Evolutionary conservation across 306 rosid species (phyloP), one percentile per base, ranked within the genome.

Genomic region (Medicago ruthenica): DNA sequence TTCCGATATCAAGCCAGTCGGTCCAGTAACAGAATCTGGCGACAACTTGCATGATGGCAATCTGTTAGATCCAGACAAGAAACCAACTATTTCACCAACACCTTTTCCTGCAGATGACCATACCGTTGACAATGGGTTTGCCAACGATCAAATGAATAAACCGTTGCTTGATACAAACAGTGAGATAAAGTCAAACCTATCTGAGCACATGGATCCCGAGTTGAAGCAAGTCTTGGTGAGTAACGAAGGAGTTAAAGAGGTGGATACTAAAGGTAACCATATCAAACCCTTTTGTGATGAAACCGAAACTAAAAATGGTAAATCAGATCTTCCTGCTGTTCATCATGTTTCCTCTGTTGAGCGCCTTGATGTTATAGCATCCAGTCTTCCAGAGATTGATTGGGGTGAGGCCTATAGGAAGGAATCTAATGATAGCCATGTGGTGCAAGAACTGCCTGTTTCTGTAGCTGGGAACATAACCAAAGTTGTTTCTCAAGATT

Each of bases 111-210:
- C 67, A 51, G 83, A 83, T 80, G 79, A 78, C 70, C 85, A 75
- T 83, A 40, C 85, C 24, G 65, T 77, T 74, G 82, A 83, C 59
- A 88, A 83, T 67, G 95, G 87, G 70, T 79, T 88, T 70, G 64
- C 79, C 68, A 82, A 81, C 66, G 82, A 79, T 68, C 88, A 89
- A 68, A 77, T 79, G 80, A 74, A 78, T 78, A 85, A 85, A 76
- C 88, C 73, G 41, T 67, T 79, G 82, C 80, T 87, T 76, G 92
- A 85, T 76, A 75, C 89, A 65, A 77, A 74, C 82, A 50, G 63
- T 70, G 85, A 80, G 80, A 70, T 78, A 63, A 86, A 79, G 79
- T 64, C 88, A 75, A 76, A 82, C 77, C 84, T 51, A 73, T 73
- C 87, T 73, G 86, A 89, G 76, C 84, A 73, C 51, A 76, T 76